phyloP scores from a whole-genome alignment of 164 flowering plant species.

The Pachysandra terminalis region DNA sequence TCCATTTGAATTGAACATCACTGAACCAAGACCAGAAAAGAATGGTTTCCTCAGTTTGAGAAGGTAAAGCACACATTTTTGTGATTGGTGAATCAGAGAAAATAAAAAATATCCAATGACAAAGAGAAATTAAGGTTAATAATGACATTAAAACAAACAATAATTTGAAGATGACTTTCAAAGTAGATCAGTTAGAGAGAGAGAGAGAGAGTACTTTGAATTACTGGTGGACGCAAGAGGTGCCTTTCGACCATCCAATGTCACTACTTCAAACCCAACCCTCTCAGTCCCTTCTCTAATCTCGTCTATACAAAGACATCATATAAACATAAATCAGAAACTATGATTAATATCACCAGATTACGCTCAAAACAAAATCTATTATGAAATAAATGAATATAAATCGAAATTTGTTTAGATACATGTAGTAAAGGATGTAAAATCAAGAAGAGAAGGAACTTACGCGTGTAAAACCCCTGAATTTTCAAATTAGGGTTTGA shows the following conservation, averaged over 20 bases:
- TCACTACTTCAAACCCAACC: slow-evolving; percentile 85
- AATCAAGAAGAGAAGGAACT: slow-evolving; percentile 2
- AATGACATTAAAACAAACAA: too few relatives aligned
- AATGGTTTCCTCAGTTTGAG: not conserved
- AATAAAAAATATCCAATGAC: not conserved
- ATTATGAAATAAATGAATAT: too few relatives aligned
- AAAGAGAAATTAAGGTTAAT: too few relatives aligned
- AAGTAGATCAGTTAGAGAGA: too few relatives aligned
- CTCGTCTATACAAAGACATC: slow-evolving; percentile 44
- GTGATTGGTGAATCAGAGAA: not conserved
- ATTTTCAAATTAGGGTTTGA: slow-evolving; percentile 59
- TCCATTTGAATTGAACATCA: too few relatives aligned
- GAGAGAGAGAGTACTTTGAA: slow-evolving; percentile 36
- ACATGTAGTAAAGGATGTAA: not conserved
- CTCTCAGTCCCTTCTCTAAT: slow-evolving; percentile 67
- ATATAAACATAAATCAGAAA: not conserved
- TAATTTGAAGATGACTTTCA: not conserved
- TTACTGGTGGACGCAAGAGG: slow-evolving; percentile 57
- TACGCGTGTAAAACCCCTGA: slow-evolving; percentile 84
- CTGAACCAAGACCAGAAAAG: too few relatives aligned
- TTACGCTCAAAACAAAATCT: not conserved
- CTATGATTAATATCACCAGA: not conserved
- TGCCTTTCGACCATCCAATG: slow-evolving; percentile 63
- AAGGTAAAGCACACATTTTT: not conserved
- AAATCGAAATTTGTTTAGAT: not conserved